Base-by-base conservation (phyloP, 805 yeast genomes). In the Candida verbasci region DNA sequence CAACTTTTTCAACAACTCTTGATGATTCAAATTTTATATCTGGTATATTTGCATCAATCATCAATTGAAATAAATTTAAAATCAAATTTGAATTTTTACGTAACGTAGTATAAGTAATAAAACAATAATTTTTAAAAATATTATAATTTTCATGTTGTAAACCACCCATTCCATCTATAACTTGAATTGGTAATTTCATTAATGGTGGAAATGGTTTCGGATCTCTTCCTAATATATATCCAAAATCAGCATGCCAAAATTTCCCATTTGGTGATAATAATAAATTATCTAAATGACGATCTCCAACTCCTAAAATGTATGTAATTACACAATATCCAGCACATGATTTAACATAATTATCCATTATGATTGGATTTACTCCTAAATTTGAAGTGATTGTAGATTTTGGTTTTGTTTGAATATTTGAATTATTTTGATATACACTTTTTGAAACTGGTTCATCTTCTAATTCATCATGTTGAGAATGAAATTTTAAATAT, bases 181-280 rank as follows among this genome's bases (percentile, higher is more conserved):
- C 83, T 59, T 93, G 98, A 28, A 93, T 93, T 0, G 98, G 98
- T 25, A 93, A 65, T 53, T 93, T 93, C 97, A 93, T 93, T 62
- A 91, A 70, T 1, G 99, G 99, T 10, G 99, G 97, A 62, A 93
- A 93, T 10, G 97, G 97, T 56, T 93, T 93, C 2, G 99, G 99
- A 57, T 93, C 99, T 36, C 89, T 81, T 0, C 99, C 99, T 37
- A 93, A 65, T 34, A 93, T 91, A 52, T 93, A 93, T 1, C 99
- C 99, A 58, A 86, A 93, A 60, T 93, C 99, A 1, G 96, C 97
- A 60, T 93, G 99, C 76, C 95, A 91, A 55, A 93, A 93, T 48
- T 80, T 86, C 82, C 72, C 91, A 83, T 44, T 65, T 44, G 80
- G 87, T 35, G 80, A 84, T 25, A 86, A 72, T 30, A 93, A 68